Conservation (phyloP, 2,329 filamentous ascomycete genomes). For the Neospermospora avenae region DNA sequence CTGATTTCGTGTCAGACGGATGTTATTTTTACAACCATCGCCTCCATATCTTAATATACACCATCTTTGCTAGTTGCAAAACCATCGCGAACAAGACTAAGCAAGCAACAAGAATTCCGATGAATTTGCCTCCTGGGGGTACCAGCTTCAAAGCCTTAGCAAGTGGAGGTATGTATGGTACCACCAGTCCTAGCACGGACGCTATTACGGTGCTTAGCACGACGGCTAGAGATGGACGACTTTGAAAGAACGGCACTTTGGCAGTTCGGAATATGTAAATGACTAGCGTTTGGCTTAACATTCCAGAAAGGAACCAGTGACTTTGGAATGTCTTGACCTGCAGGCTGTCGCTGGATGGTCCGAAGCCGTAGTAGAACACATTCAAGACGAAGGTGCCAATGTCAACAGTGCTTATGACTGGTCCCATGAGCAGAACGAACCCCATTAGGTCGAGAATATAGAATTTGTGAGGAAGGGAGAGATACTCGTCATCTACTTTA, state of each 20-base stretch:
- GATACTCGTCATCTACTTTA: slow-evolving; percentile 8
- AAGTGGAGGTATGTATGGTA: slow-evolving; percentile 6
- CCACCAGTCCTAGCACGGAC: background rate
- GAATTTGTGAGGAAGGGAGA: background rate
- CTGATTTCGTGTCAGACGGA: background rate
- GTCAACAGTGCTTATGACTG: slow-evolving; percentile 8
- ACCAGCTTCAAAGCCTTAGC: background rate
- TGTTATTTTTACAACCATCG: slow-evolving; percentile 10
- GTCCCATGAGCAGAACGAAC: slow-evolving; percentile 9
- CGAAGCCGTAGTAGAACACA: slow-evolving; percentile 6
- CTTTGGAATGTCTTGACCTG: slow-evolving; percentile 1
- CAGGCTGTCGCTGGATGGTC: background rate
- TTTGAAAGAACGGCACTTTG: slow-evolving; percentile 8
- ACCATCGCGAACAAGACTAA: background rate
- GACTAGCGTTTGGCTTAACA: slow-evolving; percentile 10
- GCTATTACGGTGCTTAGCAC: background rate
- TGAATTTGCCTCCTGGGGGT: background rate
- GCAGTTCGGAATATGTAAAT: slow-evolving; percentile 10
- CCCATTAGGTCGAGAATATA: slow-evolving; percentile 6
- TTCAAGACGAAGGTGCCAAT: slow-evolving; percentile 10
- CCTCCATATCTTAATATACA: slow-evolving; percentile 11
- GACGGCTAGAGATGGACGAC: background rate
- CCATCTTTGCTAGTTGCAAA: slow-evolving; percentile 5
- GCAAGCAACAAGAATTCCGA: background rate
- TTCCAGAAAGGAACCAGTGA: slow-evolving; percentile 11